phyloP scores from a whole-genome alignment of 2,329 filamentous ascomycete species.

The Metarhizium robertsii region DNA sequence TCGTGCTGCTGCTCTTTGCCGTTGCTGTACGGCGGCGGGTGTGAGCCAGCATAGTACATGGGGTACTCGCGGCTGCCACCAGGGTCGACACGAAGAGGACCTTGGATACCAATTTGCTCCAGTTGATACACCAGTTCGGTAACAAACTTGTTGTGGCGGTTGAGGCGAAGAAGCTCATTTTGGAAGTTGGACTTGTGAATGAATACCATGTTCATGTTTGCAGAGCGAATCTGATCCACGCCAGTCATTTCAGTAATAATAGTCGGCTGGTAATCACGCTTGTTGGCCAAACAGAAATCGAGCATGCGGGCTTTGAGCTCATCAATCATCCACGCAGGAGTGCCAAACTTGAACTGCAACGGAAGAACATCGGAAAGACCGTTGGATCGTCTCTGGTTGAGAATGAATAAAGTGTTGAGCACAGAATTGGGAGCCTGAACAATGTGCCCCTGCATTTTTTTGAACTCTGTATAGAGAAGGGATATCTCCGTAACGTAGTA shows the following conservation, averaged over 20 bases:
- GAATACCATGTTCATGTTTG: conserved; percentile 87
- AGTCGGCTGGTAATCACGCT: conserved; percentile 79
- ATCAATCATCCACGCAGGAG: conserved; percentile 73
- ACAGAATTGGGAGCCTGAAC: conserved; percentile 94
- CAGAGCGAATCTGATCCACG: conserved; percentile 73
- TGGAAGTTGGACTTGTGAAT: conserved; percentile 98
- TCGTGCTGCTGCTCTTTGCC: conserved; percentile 17
- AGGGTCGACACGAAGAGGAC: conserved; percentile 51
- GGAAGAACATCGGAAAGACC: conserved; percentile 79
- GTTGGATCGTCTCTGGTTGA: conserved; percentile 87
- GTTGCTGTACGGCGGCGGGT: conserved; percentile 23
- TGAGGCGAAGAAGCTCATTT: conserved; percentile 83
- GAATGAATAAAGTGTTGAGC: conserved; percentile 85
- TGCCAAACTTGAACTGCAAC: conserved; percentile 82
- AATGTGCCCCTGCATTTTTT: conserved; percentile 95
- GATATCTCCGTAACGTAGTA: conserved; percentile 96
- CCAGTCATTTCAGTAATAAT: conserved; percentile 77
- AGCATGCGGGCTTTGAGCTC: conserved; percentile 69
- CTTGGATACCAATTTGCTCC: conserved; percentile 75
- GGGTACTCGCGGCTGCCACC: conserved; percentile 62
- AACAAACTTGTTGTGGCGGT: conserved; percentile 88
- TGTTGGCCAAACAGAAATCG: conserved; percentile 75
- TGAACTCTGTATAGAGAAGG: conserved; percentile 91
- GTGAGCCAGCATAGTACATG: conserved; percentile 39
- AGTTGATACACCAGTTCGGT: conserved; percentile 84